phyloP scores from a whole-genome alignment of 106 monocot genomes.

The Acorus calamus region DNA sequence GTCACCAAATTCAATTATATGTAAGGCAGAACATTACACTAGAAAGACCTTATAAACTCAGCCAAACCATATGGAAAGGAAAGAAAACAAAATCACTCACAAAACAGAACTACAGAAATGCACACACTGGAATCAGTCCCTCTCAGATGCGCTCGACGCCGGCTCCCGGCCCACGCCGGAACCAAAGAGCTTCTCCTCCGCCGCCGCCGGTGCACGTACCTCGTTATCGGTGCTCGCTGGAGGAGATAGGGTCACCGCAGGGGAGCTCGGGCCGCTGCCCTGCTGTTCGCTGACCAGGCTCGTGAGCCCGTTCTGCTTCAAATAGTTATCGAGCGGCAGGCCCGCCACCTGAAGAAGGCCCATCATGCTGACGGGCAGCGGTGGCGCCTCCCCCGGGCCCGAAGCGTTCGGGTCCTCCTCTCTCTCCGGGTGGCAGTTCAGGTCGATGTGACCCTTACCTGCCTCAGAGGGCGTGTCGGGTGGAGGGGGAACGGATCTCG shows the following conservation, averaged over 20 bases:
- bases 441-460: slow-evolving; percentile 39
- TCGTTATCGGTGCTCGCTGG: slow-evolving; percentile 4
- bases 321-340: slow-evolving; percentile 58
- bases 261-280: slow-evolving; percentile 30
- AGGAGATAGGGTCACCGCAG: slow-evolving; percentile 15
- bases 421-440: slow-evolving; percentile 54
- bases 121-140: too few relatives aligned
- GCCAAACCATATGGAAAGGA: too few relatives aligned
- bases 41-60: too few relatives aligned
- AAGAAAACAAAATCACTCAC: too few relatives aligned
- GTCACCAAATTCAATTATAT: too few relatives aligned
- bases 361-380: slow-evolving; percentile 45
- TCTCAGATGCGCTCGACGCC: too few relatives aligned
- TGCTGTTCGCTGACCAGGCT: slow-evolving; percentile 39
- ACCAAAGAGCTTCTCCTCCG: too few relatives aligned
- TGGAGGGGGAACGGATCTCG: slow-evolving; percentile 4
- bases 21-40: too few relatives aligned
- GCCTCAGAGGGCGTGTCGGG: slow-evolving; percentile 7
- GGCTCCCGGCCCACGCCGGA: too few relatives aligned
- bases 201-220: too few relatives aligned
- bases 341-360: slow-evolving; percentile 55
- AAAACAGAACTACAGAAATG: too few relatives aligned
- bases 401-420: slow-evolving; percentile 9
- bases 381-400: neutral
- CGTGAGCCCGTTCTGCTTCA: slow-evolving; percentile 56